Base-by-base conservation (phyloP, 306 rosid species). In the Erythrophleum fordii region DNA sequence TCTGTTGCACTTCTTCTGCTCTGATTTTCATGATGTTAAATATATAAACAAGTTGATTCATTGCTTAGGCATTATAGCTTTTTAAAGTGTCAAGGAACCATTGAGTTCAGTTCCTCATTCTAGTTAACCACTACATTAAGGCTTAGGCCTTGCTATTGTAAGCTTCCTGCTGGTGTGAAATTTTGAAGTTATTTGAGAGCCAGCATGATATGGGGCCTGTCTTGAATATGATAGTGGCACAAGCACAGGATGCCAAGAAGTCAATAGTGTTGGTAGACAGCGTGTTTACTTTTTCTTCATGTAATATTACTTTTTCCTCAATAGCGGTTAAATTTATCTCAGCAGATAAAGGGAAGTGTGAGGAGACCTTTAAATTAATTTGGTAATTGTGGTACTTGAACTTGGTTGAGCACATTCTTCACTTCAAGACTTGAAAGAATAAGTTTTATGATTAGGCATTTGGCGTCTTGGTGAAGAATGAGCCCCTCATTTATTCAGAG, bases 1-100 rank as follows among this genome's bases (percentile, higher is more conserved):
- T 74, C 20, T 62, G 5, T 58, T 58, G 69, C 77, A 20, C 78
- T 44, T 51, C 18, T 60, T 83, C 67, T 65, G 58, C 66, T 77
- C 56, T 49, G 56, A 16, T 49, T 49, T 49, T 49, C 22, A 49
- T 16, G 17, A 49, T 49, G 20, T 49, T 17, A 0, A 49, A 17
- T 18, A 17, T 49, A 49, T 49, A 20, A 49, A 49, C 22, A 3
- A 49, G 7, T 39, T 39, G 9, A 0, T 34, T 7, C 42, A 39
- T 39, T 39, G 6, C 42, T 5, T 1, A 8, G 42, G 58, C n/a
- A 18, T 52, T 52, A n/a, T n/a, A 52, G 58, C 58, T 52, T 52
- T 51, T 52, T 48, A 16, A 52, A 17, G 23, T 18, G 11, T 52
- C 2, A 52, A 18, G 58, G 7, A 20, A 52, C 58, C 11, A 18